Evolutionary conservation across 106 monocot genomes (phyloP).

Genomic region (Allium fistulosum): DNA sequence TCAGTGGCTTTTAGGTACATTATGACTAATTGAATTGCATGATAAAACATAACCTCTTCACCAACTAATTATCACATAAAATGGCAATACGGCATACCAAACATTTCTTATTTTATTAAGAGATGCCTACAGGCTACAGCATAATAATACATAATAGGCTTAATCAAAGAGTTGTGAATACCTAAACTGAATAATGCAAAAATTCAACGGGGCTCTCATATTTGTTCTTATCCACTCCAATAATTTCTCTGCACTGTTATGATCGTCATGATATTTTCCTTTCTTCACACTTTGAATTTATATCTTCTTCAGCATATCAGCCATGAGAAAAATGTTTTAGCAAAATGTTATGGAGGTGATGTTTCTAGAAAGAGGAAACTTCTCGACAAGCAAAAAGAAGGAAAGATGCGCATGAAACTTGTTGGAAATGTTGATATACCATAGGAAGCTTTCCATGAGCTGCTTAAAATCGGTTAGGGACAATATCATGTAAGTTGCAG

Average conservation of each 20-base stretch:
- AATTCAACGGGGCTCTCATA: too few species aligned
- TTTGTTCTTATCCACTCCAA: background rate
- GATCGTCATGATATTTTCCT: too few species aligned
- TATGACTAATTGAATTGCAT: too few species aligned
- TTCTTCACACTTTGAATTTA: background rate
- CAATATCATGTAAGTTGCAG: background rate
- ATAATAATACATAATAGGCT: too few species aligned
- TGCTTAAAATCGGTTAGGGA: constrained; percentile 51
- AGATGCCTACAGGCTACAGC: too few species aligned
- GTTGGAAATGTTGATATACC: constrained; percentile 95
- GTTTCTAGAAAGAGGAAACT: constrained; percentile 91
- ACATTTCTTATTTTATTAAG: too few species aligned
- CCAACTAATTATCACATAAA: too few species aligned
- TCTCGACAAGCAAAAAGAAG: constrained; percentile 98
- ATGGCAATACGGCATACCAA: too few species aligned
- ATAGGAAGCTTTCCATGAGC: constrained; percentile 93
- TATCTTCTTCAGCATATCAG: constrained; percentile 46
- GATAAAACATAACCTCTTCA: too few species aligned
- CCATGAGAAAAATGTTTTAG: constrained; percentile 95
- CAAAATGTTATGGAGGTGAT: constrained; percentile 99
- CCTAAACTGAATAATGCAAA: too few species aligned
- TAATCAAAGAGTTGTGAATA: too few species aligned
- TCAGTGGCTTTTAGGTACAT: too few species aligned
- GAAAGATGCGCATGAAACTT: constrained; percentile 96
- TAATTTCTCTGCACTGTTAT: background rate